Conservation (phyloP, 1,284 basidiomycete genomes). For the Apiotrichum siamense region DNA sequence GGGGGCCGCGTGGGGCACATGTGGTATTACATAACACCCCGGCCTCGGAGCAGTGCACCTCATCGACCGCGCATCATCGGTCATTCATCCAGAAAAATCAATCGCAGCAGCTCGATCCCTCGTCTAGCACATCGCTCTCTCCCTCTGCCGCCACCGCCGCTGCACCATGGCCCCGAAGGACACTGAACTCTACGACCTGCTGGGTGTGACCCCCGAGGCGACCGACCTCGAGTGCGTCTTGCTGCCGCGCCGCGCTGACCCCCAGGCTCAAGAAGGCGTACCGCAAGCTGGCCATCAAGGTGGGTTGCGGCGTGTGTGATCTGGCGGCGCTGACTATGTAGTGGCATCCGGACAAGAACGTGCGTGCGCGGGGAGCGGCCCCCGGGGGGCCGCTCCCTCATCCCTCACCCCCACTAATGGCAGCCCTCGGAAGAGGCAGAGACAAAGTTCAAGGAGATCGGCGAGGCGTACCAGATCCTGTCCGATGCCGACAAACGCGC, state of each 20-base stretch:
- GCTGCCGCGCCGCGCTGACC: not conserved
- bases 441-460: slow-evolving; percentile 90
- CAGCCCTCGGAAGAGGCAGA: slow-evolving; percentile 77
- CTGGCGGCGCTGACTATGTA: slow-evolving; percentile 32
- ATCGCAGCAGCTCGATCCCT: no score
- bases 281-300: slow-evolving; percentile 89
- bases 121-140: not conserved
- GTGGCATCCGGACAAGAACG: slow-evolving; percentile 82
- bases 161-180: slow-evolving; percentile 35
- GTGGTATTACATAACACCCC: no score
- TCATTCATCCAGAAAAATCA: no score
- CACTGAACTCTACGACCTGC: slow-evolving; percentile 45
- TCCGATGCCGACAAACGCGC: slow-evolving; percentile 78
- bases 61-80: no score
- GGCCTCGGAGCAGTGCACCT: no score
- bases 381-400: no score
- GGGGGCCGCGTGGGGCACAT: no score
- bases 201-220: slow-evolving; percentile 42
- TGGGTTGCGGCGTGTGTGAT: slow-evolving; percentile 48
- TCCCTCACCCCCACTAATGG: slow-evolving; percentile 57
- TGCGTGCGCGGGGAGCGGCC: not conserved
- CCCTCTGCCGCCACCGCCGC: not conserved
- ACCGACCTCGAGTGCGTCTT: slow-evolving; percentile 42
- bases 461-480: slow-evolving; percentile 84
- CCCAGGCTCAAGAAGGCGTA: slow-evolving; percentile 83